Conservation (phyloP, 306 rosid species). For the Parietaria judaica region DNA sequence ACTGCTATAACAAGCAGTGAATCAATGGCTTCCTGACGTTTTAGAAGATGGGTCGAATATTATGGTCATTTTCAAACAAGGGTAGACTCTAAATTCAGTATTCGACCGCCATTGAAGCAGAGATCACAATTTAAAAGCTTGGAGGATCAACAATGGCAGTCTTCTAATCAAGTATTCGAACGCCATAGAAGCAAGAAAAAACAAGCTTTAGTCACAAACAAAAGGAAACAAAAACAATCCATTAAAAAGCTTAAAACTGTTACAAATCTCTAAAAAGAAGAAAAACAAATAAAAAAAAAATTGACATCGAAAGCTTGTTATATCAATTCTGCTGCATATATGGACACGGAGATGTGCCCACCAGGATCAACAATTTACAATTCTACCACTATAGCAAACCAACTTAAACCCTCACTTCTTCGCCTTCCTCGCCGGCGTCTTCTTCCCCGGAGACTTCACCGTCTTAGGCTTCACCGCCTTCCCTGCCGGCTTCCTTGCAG, state of each 20-base stretch:
- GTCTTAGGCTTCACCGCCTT: slow-evolving; percentile 29
- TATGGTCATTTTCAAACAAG: too few species aligned
- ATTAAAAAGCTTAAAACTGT: neutral
- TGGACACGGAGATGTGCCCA: slow-evolving; percentile 24
- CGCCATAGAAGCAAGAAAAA: too few species aligned
- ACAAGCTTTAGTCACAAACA: too few species aligned
- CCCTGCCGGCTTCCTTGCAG: slow-evolving; percentile 29
- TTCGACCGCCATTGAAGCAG: too few species aligned
- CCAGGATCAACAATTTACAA: slow-evolving; percentile 42
- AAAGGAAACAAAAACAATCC: too few species aligned
- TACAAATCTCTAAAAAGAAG: slow-evolving; percentile 14
- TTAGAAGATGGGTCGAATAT: too few species aligned
- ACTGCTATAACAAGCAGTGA: too few species aligned
- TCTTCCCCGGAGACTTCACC: slow-evolving; percentile 52
- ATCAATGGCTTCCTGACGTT: too few species aligned
- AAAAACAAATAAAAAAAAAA: slow-evolving; percentile 23
- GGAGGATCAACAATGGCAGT: too few species aligned
- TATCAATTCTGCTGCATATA: slow-evolving; percentile 12
- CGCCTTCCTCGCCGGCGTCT: slow-evolving; percentile 37
- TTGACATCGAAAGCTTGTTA: neutral
- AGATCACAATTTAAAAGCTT: too few species aligned
- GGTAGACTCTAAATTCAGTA: too few species aligned
- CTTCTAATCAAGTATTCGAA: too few species aligned
- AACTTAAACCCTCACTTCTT: slow-evolving; percentile 38
- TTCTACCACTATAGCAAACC: slow-evolving; percentile 30